A percentile compares a stretch with the other conserved stretches of the same genome.
phyloP scores from a whole-genome alignment of 2,329 filamentous ascomycete species.

The Pyrenophora seminiperda region DNA sequence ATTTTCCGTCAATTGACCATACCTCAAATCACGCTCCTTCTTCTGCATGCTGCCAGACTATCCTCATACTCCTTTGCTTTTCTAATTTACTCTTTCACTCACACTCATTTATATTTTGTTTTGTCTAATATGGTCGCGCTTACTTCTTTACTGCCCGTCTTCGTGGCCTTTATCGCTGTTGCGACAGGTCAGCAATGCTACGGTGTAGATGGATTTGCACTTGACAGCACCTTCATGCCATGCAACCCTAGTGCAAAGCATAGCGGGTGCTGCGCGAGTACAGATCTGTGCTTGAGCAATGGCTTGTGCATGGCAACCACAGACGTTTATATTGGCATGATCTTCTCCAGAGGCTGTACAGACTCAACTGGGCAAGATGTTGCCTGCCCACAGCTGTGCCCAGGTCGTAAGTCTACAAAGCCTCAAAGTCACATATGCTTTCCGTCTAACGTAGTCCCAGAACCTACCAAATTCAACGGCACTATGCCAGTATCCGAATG shows the following conservation, averaged over 20 bases:
- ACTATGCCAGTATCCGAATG: constrained; percentile 30
- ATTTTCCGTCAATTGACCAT: constrained; percentile 8
- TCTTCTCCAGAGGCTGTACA: constrained; percentile 45
- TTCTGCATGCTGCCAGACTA: not conserved
- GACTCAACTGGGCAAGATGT: constrained; percentile 38
- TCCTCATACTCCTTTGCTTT: constrained; percentile 2
- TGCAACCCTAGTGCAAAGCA: constrained; percentile 38
- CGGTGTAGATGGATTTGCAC: constrained; percentile 34
- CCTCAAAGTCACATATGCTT: not conserved
- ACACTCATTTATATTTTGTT: constrained; percentile 6
- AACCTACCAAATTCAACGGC: constrained; percentile 18
- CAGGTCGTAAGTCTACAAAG: constrained; percentile 31
- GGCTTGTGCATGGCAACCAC: constrained; percentile 44
- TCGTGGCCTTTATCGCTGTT: constrained; percentile 16
- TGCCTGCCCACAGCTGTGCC: constrained; percentile 39
- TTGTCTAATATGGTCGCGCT: constrained; percentile 28
- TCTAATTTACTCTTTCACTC: constrained; percentile 8
- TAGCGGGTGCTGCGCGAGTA: constrained; percentile 43
- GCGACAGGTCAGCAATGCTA: constrained; percentile 38
- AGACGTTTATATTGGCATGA: constrained; percentile 35
- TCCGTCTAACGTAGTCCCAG: constrained; percentile 15
- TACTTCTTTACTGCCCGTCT: constrained; percentile 20
- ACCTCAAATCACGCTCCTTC: not conserved
- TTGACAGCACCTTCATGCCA: constrained; percentile 36
- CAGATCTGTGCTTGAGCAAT: constrained; percentile 42